A percentile compares a stretch with the other conserved stretches of the same genome.
Conservation (phyloP, 1,284 basidiomycete genomes). For the Ceratobasidium sp. region DNA sequence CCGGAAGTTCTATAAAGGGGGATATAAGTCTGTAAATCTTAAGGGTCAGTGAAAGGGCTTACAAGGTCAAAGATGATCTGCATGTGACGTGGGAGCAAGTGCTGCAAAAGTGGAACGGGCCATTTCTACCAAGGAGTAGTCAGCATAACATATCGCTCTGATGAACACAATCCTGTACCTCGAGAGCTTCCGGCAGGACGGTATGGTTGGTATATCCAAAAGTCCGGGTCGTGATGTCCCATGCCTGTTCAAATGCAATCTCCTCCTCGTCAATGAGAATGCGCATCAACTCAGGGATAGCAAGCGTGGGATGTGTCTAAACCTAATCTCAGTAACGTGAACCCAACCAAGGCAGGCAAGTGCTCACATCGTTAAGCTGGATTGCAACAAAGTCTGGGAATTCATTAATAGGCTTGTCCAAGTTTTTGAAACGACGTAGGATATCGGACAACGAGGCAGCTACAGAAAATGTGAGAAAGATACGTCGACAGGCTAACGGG, state of each 20-base stretch:
- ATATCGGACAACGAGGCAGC: slow-evolving; percentile 87
- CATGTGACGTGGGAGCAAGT: slow-evolving; percentile 82
- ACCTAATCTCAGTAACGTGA: slow-evolving; percentile 11
- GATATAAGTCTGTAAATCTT: slow-evolving; percentile 21
- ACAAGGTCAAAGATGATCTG: slow-evolving; percentile 92
- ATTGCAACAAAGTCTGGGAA: slow-evolving; percentile 88
- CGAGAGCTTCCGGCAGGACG: slow-evolving; percentile 53
- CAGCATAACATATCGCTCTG: no score
- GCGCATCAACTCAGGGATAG: slow-evolving; percentile 93
- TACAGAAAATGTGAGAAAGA: slow-evolving; percentile 48
- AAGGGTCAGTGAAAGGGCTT: slow-evolving; percentile 48
- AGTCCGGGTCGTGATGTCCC: slow-evolving; percentile 84
- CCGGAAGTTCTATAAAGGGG: slow-evolving; percentile 4
- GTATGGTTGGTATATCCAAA: slow-evolving; percentile 96
- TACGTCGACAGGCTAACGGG: slow-evolving; percentile 43
- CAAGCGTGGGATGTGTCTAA: slow-evolving; percentile 90
- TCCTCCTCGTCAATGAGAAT: slow-evolving; percentile 88
- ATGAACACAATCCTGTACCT: no score
- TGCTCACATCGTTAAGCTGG: slow-evolving; percentile 81
- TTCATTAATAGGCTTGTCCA: slow-evolving; percentile 73
- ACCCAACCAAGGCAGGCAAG: neutral
- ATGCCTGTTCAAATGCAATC: slow-evolving; percentile 79
- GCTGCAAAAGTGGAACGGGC: slow-evolving; percentile 81
- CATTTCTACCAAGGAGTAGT: slow-evolving; percentile 66
- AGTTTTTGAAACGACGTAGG: slow-evolving; percentile 79